These are phyloP conservation scores for Globisporangium sylvaticum DNA, from an alignment of 352 stramenopile genomes.

Conservation along the genomic window DNA sequence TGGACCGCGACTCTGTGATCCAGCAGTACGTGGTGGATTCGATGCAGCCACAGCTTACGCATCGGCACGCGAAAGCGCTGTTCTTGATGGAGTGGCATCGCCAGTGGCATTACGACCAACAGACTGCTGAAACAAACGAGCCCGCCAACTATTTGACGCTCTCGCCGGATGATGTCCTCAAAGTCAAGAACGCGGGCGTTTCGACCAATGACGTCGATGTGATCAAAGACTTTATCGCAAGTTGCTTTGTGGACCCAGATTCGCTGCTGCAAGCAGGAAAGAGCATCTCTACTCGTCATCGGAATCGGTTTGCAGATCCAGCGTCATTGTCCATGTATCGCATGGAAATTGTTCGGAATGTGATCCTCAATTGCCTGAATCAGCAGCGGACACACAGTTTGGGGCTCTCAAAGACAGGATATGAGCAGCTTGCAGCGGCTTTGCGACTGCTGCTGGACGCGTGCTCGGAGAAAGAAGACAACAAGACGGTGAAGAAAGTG, in stretches of 20 bases:
- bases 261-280: constrained; percentile 28
- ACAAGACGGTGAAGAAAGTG: constrained; percentile 56
- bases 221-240: constrained; percentile 85
- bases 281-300: constrained; percentile 41
- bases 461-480: constrained; percentile 60
- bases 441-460: constrained; percentile 63
- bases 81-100: constrained; percentile 80
- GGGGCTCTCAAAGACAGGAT: constrained; percentile 55
- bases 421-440: constrained; percentile 42
- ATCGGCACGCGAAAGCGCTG: constrained; percentile 71
- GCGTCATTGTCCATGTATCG: constrained; percentile 66
- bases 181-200: constrained; percentile 55
- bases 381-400: constrained; percentile 59
- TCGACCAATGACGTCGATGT: constrained; percentile 72
- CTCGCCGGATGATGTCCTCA: constrained; percentile 37
- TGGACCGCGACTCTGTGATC: constrained; percentile 81
- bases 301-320: constrained; percentile 59
- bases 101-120: constrained; percentile 58
- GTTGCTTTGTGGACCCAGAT: constrained; percentile 72
- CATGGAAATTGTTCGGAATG: constrained; percentile 54
- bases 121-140: constrained; percentile 29
- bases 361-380: constrained; percentile 60
- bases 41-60: constrained; percentile 78
- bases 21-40: constrained; percentile 85
- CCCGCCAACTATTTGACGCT: constrained; percentile 48